A percentile compares a stretch with the other conserved stretches of the same genome.
Evolutionary conservation across 768 basidiomycete genomes (phyloP).

Genomic region (Xerocomellus chrysenteron): DNA sequence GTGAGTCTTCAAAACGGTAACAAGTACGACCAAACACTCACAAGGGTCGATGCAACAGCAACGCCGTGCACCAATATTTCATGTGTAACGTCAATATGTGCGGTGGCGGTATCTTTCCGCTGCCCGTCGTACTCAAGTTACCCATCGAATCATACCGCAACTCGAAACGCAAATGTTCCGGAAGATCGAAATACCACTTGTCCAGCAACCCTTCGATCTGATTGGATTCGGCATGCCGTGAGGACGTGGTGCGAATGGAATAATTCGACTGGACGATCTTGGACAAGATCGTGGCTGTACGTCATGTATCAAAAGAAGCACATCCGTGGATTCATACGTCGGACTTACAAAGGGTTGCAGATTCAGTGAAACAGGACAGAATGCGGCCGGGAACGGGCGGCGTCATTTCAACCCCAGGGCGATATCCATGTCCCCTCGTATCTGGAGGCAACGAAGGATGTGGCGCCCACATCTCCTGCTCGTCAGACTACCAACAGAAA

Average conservation of each 20-base stretch:
- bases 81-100: conserved; percentile 75
- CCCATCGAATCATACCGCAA: conserved; percentile 41
- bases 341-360: conserved; percentile 65
- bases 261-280: conserved; percentile 72
- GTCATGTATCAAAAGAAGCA: conserved; percentile 5
- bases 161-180: conserved; percentile 66
- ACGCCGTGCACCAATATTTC: conserved; percentile 82
- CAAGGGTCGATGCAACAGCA: conserved; percentile 79
- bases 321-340: not conserved
- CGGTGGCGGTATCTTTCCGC: conserved; percentile 48
- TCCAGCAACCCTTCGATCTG: conserved; percentile 62
- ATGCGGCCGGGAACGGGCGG: conserved; percentile 45
- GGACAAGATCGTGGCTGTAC: conserved; percentile 64
- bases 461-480: conserved; percentile 53
- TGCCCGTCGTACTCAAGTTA: conserved; percentile 11
- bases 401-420: conserved; percentile 15
- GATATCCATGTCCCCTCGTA: conserved; percentile 30
- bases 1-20: conserved; percentile 6
- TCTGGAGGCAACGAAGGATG: conserved; percentile 37
- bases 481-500: conserved; percentile 50
- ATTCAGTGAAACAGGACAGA: conserved; percentile 76
- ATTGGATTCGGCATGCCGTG: conserved; percentile 57
- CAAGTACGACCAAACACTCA: conserved; percentile 36
- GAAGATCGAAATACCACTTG: conserved; percentile 74
- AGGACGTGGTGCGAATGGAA: conserved; percentile 53